phyloP scores from a whole-genome alignment of 1,284 basidiomycete genomes.

The Marasmius fiardii region DNA sequence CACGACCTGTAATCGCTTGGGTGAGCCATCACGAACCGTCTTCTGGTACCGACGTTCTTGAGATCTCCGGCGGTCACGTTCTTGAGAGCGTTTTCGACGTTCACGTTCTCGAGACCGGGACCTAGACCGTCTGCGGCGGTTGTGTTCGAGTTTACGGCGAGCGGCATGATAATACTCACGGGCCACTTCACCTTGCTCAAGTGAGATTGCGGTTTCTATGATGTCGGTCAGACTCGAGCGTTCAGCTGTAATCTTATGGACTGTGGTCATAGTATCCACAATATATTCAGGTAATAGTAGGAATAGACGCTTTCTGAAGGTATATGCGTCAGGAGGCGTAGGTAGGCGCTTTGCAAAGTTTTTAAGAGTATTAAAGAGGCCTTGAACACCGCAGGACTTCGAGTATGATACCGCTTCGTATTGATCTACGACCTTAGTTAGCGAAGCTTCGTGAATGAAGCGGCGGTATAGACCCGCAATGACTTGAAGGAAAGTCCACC shows the following conservation, averaged over 20 bases:
- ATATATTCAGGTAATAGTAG: constrained; percentile 1
- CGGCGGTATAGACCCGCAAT: too few relatives aligned
- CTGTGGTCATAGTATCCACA: not conserved
- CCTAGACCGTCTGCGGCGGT: not conserved
- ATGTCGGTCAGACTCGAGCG: constrained; percentile 6
- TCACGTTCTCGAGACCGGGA: not conserved
- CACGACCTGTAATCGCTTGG: not conserved
- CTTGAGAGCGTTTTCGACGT: not conserved
- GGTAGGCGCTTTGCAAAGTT: constrained; percentile 7
- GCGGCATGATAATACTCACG: constrained; percentile 4
- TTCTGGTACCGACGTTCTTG: too few relatives aligned
- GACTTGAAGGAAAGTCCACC: too few relatives aligned
- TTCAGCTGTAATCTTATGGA: constrained; percentile 5
- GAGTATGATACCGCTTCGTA: too few relatives aligned
- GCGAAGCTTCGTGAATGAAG: too few relatives aligned
- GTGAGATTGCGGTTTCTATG: constrained; percentile 7
- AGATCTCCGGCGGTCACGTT: too few relatives aligned
- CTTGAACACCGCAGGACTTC: too few relatives aligned
- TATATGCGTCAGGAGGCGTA: constrained; percentile 9
- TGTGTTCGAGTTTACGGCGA: not conserved
- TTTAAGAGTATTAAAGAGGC: not conserved
- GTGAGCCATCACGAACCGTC: not conserved
- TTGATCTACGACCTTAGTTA: too few relatives aligned
- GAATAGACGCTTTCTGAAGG: constrained; percentile 8
- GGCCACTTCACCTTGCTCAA: constrained; percentile 4